A percentile compares a stretch with the other conserved stretches of the same genome.
Conservation (phyloP, 768 basidiomycete genomes). For the Lactifluus subvellereus region DNA sequence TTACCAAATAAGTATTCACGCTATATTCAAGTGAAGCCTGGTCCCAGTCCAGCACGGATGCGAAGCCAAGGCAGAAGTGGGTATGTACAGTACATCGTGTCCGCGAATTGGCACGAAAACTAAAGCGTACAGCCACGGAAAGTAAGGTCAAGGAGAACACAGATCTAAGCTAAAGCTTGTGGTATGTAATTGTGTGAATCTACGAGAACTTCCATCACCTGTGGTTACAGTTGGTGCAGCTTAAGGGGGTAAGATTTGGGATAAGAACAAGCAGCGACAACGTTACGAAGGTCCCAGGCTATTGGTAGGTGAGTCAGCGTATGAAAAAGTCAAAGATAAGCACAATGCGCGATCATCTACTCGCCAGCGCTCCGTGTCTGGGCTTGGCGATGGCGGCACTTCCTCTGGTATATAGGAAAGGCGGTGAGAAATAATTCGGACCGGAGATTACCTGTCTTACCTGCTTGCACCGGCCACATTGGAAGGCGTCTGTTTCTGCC, state of each 20-base stretch:
- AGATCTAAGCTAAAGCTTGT: slow-evolving; percentile 12
- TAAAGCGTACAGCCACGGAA: neutral
- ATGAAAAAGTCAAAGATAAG: slow-evolving; percentile 8
- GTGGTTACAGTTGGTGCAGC: slow-evolving; percentile 65
- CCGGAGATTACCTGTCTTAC: slow-evolving; percentile 31
- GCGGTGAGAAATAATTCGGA: neutral
- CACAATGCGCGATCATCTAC: slow-evolving; percentile 82
- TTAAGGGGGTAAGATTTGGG: slow-evolving; percentile 2
- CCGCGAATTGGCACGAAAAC: neutral
- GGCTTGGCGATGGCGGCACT: slow-evolving; percentile 90
- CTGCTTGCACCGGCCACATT: slow-evolving; percentile 93
- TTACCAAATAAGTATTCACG: no score
- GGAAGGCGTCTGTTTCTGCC: slow-evolving; percentile 97
- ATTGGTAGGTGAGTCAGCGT: neutral
- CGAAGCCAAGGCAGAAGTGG: slow-evolving; percentile 1
- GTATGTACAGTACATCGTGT: slow-evolving; percentile 14
- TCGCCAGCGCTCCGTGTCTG: slow-evolving; percentile 98
- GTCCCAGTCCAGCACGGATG: neutral
- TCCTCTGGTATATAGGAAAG: slow-evolving; percentile 43
- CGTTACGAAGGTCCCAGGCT: slow-evolving; percentile 89
- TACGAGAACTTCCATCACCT: slow-evolving; percentile 67
- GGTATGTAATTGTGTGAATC: slow-evolving; percentile 14
- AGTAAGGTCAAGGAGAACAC: neutral
- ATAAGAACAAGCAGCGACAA: slow-evolving; percentile 28
- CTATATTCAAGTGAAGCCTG: neutral